These are phyloP conservation scores for Fusarium falciforme DNA, from an alignment of 2,329 filamentous ascomycete genomes.

Conservation along the genomic window DNA sequence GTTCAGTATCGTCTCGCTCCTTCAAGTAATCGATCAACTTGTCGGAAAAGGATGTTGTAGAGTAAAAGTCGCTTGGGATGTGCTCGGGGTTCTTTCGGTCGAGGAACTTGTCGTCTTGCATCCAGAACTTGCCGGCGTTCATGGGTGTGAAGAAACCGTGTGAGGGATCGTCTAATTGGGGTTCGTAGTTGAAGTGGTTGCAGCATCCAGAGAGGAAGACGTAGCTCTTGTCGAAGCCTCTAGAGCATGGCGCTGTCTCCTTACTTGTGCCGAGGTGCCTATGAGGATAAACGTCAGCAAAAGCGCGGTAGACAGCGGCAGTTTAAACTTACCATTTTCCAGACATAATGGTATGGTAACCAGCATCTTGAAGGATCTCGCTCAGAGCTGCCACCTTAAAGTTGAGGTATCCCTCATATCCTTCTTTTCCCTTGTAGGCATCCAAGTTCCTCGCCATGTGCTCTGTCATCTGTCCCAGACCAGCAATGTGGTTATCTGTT, in stretches of 20 bases:
- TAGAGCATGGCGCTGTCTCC: constrained; percentile 19
- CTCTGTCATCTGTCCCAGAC: constrained; percentile 66
- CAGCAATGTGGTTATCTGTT: constrained; percentile 66
- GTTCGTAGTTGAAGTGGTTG: constrained; percentile 68
- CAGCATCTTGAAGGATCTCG: neutral
- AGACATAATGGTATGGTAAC: constrained; percentile 12
- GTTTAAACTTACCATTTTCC: constrained; percentile 43
- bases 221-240: constrained; percentile 56
- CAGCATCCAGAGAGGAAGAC: constrained; percentile 55
- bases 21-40: constrained; percentile 62
- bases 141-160: constrained; percentile 4
- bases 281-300: neutral
- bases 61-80: constrained; percentile 64
- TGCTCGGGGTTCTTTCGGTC: constrained; percentile 43
- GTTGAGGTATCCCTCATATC: neutral
- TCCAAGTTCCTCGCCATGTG: constrained; percentile 13
- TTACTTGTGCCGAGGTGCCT: constrained; percentile 32
- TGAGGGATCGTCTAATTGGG: constrained; percentile 42
- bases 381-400: neutral
- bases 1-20: constrained; percentile 39
- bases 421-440: constrained; percentile 1
- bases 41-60: constrained; percentile 62
- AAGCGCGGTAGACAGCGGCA: accelerated
- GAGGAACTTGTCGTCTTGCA: constrained; percentile 54
- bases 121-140: constrained; percentile 47